These are phyloP conservation scores for Kewa caespitosa DNA, from an alignment of 179 eudicot genomes.

Conservation along the genomic window DNA sequence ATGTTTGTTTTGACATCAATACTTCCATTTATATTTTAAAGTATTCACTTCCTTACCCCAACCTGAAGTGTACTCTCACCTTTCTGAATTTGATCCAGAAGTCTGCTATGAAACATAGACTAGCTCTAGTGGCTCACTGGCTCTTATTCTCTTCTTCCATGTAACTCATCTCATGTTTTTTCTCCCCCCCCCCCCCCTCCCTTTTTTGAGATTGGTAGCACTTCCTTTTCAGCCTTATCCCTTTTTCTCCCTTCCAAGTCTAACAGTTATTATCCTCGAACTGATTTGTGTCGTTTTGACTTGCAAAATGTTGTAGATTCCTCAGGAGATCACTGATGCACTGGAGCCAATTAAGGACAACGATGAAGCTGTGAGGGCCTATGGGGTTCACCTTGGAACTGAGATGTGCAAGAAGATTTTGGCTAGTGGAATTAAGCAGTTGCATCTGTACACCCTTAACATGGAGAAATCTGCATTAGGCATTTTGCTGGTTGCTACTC, in stretches of 20 bases:
- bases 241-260: background rate
- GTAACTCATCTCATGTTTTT: background rate
- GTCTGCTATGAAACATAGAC: background rate
- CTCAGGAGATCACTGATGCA: conserved; percentile 78
- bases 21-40: background rate
- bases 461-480: conserved; percentile 98
- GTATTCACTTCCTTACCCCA: background rate
- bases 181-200: too few species aligned
- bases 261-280: background rate
- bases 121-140: background rate
- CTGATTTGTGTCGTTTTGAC: conserved; percentile 3
- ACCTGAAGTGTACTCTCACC: background rate
- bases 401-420: conserved; percentile 99
- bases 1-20: background rate
- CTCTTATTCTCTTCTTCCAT: background rate
- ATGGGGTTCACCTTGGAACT: conserved; percentile 95
- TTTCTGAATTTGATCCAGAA: background rate
- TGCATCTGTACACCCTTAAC: conserved; percentile 90
- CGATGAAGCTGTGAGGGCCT: conserved; percentile 94
- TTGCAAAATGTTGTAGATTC: conserved; percentile 51
- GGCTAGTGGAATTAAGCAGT: conserved; percentile 78
- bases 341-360: conserved; percentile 97
- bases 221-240: background rate
- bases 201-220: background rate
- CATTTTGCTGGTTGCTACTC: conserved; percentile 64